Evolutionary conservation across 2,329 filamentous ascomycete species (phyloP).

Genomic region (Fonsecaea monophora): DNA sequence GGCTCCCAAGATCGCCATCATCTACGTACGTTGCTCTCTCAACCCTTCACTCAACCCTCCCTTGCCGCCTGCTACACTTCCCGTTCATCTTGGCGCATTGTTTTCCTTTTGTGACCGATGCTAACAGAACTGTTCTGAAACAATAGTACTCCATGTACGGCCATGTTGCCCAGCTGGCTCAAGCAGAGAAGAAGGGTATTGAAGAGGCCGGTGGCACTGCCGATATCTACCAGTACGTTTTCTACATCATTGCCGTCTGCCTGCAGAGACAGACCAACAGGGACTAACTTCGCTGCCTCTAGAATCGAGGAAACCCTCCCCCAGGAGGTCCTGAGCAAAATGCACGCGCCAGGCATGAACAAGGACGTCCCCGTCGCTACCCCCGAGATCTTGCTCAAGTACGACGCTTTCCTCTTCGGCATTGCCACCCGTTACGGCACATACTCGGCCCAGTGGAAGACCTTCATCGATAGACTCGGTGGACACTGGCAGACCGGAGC

Average conservation of each 20-base stretch:
- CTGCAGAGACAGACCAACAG: not conserved
- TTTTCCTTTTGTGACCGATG: not conserved
- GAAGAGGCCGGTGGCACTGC: conserved; percentile 81
- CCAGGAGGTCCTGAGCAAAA: conserved; percentile 82
- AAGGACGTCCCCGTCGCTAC: conserved; percentile 69
- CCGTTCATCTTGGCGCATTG: not conserved
- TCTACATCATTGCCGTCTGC: not conserved
- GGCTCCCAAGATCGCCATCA: conserved; percentile 90
- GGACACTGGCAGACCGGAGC: conserved; percentile 79
- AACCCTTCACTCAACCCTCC: not conserved
- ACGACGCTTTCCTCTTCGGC: conserved; percentile 90
- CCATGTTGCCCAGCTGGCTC: conserved; percentile 82
- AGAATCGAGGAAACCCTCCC: conserved; percentile 85
- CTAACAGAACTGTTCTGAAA: conserved; percentile 20
- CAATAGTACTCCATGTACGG: conserved; percentile 89
- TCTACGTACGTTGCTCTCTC: conserved; percentile 71
- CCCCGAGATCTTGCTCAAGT: conserved; percentile 69
- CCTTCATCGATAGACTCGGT: conserved; percentile 83
- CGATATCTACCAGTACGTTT: conserved; percentile 78
- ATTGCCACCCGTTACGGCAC: conserved; percentile 97
- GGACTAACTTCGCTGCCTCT: not conserved
- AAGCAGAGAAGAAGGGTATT: conserved; percentile 90
- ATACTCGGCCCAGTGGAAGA: conserved; percentile 95
- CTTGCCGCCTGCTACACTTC: not conserved
- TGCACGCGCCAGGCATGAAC: conserved; percentile 81